Percentiles rank a stretch among this genome's conserved stretches.
These are phyloP conservation scores for Pythium sp. DNA, from an alignment of 352 stramenopile genomes.

Conservation along the genomic window DNA sequence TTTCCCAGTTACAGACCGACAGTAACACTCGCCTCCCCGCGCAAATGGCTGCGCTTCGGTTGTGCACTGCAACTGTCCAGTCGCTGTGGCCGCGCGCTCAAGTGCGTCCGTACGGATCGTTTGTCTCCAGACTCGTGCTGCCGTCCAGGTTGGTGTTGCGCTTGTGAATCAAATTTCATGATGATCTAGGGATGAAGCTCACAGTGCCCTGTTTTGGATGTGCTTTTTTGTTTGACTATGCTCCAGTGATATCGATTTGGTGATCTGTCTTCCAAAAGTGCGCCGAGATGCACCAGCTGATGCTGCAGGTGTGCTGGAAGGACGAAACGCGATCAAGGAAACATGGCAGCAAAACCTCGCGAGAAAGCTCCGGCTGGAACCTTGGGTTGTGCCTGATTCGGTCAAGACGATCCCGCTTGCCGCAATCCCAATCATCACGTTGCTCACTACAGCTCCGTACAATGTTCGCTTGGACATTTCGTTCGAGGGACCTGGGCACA, in stretches of 20 bases:
- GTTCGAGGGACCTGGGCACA: constrained; percentile 95
- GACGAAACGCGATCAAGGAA: constrained; percentile 98
- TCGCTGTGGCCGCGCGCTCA: constrained; percentile 94
- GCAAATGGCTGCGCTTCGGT: constrained; percentile 69
- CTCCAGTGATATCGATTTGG: constrained; percentile 93
- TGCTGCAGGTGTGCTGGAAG: constrained; percentile 94
- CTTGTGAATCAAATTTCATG: constrained; percentile 1
- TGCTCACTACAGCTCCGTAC: constrained; percentile 80
- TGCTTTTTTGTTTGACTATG: constrained; percentile 2
- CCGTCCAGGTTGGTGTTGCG: constrained; percentile 73
- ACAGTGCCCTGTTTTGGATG: neutral
- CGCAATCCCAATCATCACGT: constrained; percentile 96
- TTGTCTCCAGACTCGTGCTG: constrained; percentile 93
- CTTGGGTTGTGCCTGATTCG: constrained; percentile 90
- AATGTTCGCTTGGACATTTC: constrained; percentile 94
- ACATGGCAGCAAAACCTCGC: constrained; percentile 97
- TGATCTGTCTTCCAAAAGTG: constrained; percentile 98
- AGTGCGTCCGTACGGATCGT: constrained; percentile 97
- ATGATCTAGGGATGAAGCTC: neutral
- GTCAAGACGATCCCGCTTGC: constrained; percentile 97
- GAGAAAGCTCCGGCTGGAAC: constrained; percentile 91
- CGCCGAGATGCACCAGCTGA: constrained; percentile 92
- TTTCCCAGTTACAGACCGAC: constrained; percentile 73
- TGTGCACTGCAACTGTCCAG: constrained; percentile 82
- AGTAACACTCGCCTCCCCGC: constrained; percentile 63